phyloP scores from a whole-genome alignment of 2,329 filamentous ascomycete genomes.

The Neonectria ditissima region DNA sequence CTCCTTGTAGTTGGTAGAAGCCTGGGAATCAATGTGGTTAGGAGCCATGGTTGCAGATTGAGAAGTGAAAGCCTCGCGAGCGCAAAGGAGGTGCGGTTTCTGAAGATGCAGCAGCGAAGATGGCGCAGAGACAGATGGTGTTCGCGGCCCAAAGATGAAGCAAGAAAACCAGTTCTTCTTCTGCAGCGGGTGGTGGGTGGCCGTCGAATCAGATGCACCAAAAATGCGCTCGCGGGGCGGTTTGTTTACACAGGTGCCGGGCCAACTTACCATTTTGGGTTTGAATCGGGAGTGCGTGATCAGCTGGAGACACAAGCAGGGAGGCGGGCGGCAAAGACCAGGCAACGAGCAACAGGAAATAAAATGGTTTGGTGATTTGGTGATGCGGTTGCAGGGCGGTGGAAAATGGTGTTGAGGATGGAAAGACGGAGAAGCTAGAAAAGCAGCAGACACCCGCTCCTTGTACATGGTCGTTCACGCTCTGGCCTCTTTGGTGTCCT shows the following conservation, averaged over 20 bases:
- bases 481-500: conserved; percentile 39
- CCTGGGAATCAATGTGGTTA: conserved; percentile 69
- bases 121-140: conserved; percentile 27
- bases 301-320: conserved; percentile 26
- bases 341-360: conserved; percentile 10
- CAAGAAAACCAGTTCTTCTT: conserved; percentile 43
- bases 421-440: conserved; percentile 32
- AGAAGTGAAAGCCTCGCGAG: conserved; percentile 18
- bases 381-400: conserved; percentile 11
- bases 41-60: conserved; percentile 56
- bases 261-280: conserved; percentile 55
- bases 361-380: background rate
- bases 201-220: conserved; percentile 50
- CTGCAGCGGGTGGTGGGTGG: conserved; percentile 31
- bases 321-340: conserved; percentile 11
- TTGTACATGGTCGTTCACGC: conserved; percentile 44
- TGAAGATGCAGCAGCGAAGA: conserved; percentile 23
- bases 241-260: conserved; percentile 53
- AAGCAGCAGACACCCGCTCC: conserved; percentile 37
- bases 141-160: conserved; percentile 32
- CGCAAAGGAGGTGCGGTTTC: background rate
- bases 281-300: conserved; percentile 33
- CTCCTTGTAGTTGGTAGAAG: conserved; percentile 99
- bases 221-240: conserved; percentile 44
- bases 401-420: conserved; percentile 40